Percentiles rank a stretch among this genome's conserved stretches.
phyloP scores from a whole-genome alignment of 805 yeast species.

The Pichia nakasei region DNA sequence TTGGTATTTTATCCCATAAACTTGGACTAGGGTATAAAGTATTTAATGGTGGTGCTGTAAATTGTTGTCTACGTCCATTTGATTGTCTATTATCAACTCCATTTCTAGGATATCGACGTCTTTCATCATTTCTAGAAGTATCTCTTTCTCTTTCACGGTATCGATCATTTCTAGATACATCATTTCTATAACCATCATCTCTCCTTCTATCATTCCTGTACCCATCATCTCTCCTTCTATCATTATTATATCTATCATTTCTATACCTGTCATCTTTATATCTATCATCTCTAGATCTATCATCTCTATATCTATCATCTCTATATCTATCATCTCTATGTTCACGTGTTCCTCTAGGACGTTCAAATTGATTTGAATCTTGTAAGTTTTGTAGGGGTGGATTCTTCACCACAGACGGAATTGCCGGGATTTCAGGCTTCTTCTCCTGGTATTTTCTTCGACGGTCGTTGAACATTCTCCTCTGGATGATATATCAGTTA shows the following conservation, averaged over 20 bases:
- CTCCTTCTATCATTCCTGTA: not conserved
- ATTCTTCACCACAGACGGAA: not conserved
- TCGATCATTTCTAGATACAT: not conserved
- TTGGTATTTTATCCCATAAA: slow-evolving; percentile 63
- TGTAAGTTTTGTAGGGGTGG: not conserved
- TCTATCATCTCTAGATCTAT: not conserved
- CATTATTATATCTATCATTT: not conserved
- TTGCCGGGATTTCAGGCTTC: not conserved
- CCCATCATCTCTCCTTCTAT: too few species aligned
- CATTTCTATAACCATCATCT: not conserved
- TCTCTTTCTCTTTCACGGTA: not conserved
- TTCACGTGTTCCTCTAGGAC: not conserved
- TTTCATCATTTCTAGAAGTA: slow-evolving; percentile 3
- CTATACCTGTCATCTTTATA: not conserved
- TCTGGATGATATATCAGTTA: too few species aligned
- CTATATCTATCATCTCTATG: not conserved
- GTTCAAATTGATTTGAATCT: too few species aligned
- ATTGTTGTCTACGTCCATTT: not conserved
- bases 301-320: not conserved
- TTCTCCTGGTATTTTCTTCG: not conserved
- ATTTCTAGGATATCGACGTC: not conserved
- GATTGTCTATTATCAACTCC: not conserved
- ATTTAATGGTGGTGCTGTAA: not conserved
- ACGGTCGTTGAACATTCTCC: not conserved
- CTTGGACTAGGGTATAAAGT: slow-evolving; percentile 17